These are phyloP conservation scores for Capsella rubella DNA, from an alignment of 441 rosid genomes.

Conservation along the genomic window DNA sequence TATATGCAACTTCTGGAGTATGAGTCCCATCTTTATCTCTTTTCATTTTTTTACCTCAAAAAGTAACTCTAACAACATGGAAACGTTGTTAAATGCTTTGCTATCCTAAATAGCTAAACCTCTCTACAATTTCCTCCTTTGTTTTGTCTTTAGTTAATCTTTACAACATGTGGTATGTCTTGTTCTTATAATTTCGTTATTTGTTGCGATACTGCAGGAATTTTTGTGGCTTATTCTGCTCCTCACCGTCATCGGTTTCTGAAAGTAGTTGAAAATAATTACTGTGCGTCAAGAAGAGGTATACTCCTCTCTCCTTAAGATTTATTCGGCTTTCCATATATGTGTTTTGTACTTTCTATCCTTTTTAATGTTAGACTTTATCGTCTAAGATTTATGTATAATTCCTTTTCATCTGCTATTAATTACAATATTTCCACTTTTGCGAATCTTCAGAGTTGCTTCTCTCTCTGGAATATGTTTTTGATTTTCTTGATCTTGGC, in stretches of 20 bases:
- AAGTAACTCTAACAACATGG: not conserved
- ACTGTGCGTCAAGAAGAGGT: constrained; percentile 92
- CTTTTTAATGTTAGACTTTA: constrained; percentile 15
- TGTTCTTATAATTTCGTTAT: constrained; percentile 22
- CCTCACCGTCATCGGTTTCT: constrained; percentile 81
- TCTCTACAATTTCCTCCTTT: constrained; percentile 13
- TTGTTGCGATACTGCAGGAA: constrained; percentile 55
- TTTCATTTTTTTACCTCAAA: not conserved
- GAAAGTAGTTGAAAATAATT: constrained; percentile 85
- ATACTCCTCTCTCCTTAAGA: constrained; percentile 25
- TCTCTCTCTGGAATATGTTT: constrained; percentile 18
- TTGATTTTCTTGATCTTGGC: constrained; percentile 30
- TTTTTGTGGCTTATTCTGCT: constrained; percentile 74
- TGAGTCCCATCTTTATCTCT: not conserved
- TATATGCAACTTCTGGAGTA: not conserved
- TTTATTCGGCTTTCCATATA: constrained; percentile 12
- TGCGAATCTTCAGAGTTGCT: constrained; percentile 13
- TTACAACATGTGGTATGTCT: constrained; percentile 5
- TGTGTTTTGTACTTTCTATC: not conserved
- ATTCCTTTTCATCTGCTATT: constrained; percentile 6
- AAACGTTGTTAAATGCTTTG: constrained; percentile 17
- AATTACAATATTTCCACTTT: not conserved
- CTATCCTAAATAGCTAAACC: constrained; percentile 14
- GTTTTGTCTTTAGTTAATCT: constrained; percentile 22
- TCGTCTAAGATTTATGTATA: not conserved